Conservation (phyloP, 768 basidiomycete species). For the Hericium alpestre region DNA sequence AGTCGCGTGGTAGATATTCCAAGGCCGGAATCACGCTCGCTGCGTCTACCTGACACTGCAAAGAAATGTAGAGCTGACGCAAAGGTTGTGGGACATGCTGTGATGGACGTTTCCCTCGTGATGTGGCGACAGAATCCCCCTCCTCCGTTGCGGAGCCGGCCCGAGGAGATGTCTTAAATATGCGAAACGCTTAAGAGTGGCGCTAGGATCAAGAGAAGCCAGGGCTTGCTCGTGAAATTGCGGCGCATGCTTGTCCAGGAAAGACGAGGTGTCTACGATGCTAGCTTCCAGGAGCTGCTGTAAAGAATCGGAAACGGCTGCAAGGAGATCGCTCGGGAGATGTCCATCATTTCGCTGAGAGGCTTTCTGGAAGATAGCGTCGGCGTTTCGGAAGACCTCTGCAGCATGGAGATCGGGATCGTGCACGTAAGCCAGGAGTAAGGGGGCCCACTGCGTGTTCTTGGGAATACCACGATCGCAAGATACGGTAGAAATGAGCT, state of each 20-base stretch:
- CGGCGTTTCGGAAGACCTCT: constrained; percentile 57
- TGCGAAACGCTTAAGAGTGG: constrained; percentile 47
- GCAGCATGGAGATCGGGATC: constrained; percentile 53
- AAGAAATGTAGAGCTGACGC: constrained; percentile 52
- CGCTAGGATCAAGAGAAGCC: constrained; percentile 31
- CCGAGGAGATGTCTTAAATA: constrained; percentile 74
- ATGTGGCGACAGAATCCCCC: constrained; percentile 23
- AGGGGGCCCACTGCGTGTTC: constrained; percentile 66
- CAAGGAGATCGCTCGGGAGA: constrained; percentile 46
- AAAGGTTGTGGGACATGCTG: constrained; percentile 37
- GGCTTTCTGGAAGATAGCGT: constrained; percentile 47
- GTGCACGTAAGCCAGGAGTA: constrained; percentile 64
- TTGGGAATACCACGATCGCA: constrained; percentile 69
- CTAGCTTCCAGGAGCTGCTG: constrained; percentile 53
- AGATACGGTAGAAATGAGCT: constrained; percentile 86
- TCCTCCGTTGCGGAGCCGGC: constrained; percentile 26
- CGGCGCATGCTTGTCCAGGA: constrained; percentile 65
- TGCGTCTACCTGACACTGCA: constrained; percentile 68
- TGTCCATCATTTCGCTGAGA: constrained; percentile 34
- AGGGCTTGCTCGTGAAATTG: constrained; percentile 57
- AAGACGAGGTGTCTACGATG: constrained; percentile 54
- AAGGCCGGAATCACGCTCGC: constrained; percentile 52
- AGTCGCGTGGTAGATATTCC: constrained; percentile 38
- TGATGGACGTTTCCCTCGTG: constrained; percentile 24
- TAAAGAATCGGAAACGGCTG: constrained; percentile 46